These are phyloP conservation scores for Gillenia trifoliata DNA, from an alignment of 306 rosid species.

Conservation along the genomic window DNA sequence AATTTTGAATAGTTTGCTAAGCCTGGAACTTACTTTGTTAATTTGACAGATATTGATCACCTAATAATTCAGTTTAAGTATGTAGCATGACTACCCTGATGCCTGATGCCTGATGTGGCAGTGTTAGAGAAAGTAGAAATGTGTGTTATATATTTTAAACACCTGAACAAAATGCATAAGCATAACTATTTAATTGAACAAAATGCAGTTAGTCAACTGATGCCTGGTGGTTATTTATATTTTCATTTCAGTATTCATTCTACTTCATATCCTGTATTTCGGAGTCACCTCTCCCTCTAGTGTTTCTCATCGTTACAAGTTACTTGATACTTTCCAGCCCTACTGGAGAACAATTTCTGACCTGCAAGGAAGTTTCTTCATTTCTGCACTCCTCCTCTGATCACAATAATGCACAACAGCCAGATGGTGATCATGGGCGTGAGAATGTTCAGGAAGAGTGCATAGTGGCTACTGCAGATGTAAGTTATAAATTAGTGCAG, in stretches of 20 bases:
- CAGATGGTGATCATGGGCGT: conserved; percentile 24
- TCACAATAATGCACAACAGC: conserved; percentile 23
- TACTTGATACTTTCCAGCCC: conserved; percentile 58
- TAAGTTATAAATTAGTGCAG: conserved; percentile 28
- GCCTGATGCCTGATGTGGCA: background rate
- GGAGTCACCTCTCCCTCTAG: background rate
- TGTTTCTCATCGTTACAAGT: conserved; percentile 1
- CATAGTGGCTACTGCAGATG: conserved; percentile 29
- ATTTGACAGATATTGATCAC: background rate
- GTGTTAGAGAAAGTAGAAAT: background rate
- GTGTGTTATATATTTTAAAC: background rate
- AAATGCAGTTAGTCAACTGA: background rate
- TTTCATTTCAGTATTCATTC: background rate
- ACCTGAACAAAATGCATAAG: background rate
- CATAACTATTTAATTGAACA: background rate
- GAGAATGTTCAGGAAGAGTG: conserved; percentile 35
- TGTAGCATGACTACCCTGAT: background rate
- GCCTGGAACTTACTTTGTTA: background rate
- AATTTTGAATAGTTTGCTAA: background rate
- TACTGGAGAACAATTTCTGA: conserved; percentile 66
- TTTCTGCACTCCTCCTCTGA: conserved; percentile 49
- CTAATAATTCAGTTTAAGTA: background rate
- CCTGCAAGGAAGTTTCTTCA: conserved; percentile 69
- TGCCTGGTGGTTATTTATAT: background rate
- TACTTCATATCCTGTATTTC: background rate